A percentile compares a stretch with the other conserved stretches of the same genome.
These are phyloP conservation scores for Inga leiocalycina DNA, from an alignment of 306 rosid species.

Conservation along the genomic window DNA sequence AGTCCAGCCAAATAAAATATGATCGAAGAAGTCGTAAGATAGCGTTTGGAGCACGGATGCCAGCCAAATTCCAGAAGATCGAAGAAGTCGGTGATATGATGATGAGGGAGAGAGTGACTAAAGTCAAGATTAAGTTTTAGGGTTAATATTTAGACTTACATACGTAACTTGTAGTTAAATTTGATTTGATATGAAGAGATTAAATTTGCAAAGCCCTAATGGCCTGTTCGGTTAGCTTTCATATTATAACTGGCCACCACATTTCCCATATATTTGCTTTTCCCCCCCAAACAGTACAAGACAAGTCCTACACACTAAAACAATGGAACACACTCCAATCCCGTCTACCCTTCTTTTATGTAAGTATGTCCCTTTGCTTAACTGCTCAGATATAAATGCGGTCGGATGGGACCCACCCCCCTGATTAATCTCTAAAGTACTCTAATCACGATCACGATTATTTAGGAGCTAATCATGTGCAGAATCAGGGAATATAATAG, in stretches of 20 bases:
- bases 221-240: background rate
- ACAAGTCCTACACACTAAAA: slow-evolving; percentile 33
- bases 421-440: background rate
- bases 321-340: slow-evolving; percentile 5
- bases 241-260: background rate
- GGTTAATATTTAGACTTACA: background rate
- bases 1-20: too few species aligned
- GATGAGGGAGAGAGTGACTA: background rate
- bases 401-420: background rate
- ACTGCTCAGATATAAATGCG: background rate
- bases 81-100: background rate
- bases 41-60: too few species aligned
- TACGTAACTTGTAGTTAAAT: background rate
- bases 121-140: background rate
- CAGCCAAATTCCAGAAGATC: background rate
- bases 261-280: too few species aligned
- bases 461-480: background rate
- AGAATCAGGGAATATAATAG: background rate
- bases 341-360: slow-evolving; percentile 10
- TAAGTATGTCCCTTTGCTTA: slow-evolving; percentile 3
- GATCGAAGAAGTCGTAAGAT: background rate
- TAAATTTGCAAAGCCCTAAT: too few species aligned
- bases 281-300: background rate
- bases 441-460: background rate
- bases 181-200: background rate